phyloP scores from a whole-genome alignment of 2,329 filamentous ascomycete genomes.

The Microdochium trichocladiopsis region DNA sequence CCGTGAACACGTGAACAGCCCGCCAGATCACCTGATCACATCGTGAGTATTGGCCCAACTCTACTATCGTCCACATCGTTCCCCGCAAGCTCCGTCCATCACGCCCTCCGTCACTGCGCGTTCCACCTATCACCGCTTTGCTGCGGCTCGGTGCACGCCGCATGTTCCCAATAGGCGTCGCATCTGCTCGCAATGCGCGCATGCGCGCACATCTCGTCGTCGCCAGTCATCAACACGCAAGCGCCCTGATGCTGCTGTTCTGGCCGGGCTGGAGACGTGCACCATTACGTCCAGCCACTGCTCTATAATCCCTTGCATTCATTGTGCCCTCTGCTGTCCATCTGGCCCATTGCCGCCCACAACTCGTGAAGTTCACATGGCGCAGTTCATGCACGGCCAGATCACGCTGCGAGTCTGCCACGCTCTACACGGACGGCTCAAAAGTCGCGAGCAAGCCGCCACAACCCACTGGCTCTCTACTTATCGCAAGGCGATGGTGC shows the following conservation, averaged over 20 bases:
- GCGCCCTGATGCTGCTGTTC: background rate
- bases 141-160: background rate
- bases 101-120: background rate
- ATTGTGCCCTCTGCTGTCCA: no score
- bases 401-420: no score
- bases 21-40: constrained; percentile 1
- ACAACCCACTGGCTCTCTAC: no score
- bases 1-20: background rate
- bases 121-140: background rate
- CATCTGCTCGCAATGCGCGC: background rate
- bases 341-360: no score
- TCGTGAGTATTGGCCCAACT: background rate
- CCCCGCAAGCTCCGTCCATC: background rate
- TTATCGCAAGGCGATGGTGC: no score
- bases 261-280: no score
- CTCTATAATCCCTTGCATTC: no score
- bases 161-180: background rate
- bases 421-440: no score
- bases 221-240: background rate
- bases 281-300: no score
- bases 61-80: background rate
- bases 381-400: no score
- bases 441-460: no score
- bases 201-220: background rate
- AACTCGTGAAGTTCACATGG: no score